These are phyloP conservation scores for Globisporangium solare DNA, from an alignment of 352 stramenopile genomes.

Conservation along the genomic window DNA sequence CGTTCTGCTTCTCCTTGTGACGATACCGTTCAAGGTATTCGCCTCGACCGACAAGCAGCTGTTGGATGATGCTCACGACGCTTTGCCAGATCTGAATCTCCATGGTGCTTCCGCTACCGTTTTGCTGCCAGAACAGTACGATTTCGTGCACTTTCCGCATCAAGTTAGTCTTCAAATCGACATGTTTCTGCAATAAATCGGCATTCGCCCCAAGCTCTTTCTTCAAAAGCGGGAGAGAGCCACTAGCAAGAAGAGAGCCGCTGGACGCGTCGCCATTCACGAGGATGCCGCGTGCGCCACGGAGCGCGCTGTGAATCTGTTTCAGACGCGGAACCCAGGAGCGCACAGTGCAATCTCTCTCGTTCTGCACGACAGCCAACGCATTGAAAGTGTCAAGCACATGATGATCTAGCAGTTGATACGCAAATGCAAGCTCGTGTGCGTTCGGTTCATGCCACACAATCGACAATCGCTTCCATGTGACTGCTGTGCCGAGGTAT, in stretches of 20 bases:
- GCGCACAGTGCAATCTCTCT: conserved; percentile 32
- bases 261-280: conserved; percentile 18
- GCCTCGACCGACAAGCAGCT: conserved; percentile 54
- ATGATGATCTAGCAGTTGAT: conserved; percentile 45
- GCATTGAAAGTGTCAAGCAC: conserved; percentile 28
- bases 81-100: conserved; percentile 55
- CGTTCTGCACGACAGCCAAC: conserved; percentile 20
- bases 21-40: conserved; percentile 35
- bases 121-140: conserved; percentile 46
- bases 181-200: conserved; percentile 27
- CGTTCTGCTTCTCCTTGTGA: conserved; percentile 44
- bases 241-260: conserved; percentile 14
- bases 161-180: conserved; percentile 36
- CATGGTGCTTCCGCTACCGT: conserved; percentile 34
- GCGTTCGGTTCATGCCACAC: conserved; percentile 63
- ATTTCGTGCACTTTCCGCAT: conserved; percentile 37
- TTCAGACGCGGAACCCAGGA: conserved; percentile 46
- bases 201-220: conserved; percentile 23
- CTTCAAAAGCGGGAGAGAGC: conserved; percentile 35
- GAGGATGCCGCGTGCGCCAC: conserved; percentile 47
- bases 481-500: conserved; percentile 46
- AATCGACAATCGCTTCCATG: conserved; percentile 45
- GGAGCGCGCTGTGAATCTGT: conserved; percentile 35
- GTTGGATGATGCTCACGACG: conserved; percentile 38
- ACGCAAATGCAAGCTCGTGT: conserved; percentile 47